These are phyloP conservation scores for Begonia masoniana DNA, from an alignment of 306 rosid species.

Conservation along the genomic window DNA sequence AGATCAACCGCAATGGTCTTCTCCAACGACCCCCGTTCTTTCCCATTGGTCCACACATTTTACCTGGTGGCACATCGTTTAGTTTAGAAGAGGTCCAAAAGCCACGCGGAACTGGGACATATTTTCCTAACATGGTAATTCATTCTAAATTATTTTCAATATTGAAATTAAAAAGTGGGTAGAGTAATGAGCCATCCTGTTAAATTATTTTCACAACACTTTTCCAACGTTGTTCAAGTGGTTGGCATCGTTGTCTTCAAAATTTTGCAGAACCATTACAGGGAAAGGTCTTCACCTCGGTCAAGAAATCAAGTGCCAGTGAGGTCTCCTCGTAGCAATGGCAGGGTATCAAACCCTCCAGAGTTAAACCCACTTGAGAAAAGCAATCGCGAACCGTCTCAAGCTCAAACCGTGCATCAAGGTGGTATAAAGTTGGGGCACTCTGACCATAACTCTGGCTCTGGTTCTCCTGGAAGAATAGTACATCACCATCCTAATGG, in stretches of 20 bases:
- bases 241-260: neutral
- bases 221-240: neutral
- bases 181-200: neutral
- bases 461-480: no score
- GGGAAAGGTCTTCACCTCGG: no score
- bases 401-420: no score
- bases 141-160: neutral
- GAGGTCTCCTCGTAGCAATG: no score
- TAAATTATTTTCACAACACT: neutral
- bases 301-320: no score
- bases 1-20: conserved; percentile 28
- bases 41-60: conserved; percentile 29
- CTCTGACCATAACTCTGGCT: no score
- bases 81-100: conserved; percentile 40
- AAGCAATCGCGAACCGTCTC: no score
- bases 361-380: no score
- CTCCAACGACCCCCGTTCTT: conserved; percentile 25
- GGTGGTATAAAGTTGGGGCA: no score
- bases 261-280: no score
- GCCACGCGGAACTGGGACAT: conserved; percentile 64
- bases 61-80: conserved; percentile 16
- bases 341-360: no score
- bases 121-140: conserved; percentile 60
- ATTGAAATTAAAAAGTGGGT: no score
- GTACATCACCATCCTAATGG: neutral